Evolutionary conservation across 1,284 basidiomycete species (phyloP), one percentile per base, ranked within the genome.

Genomic region (Testicularia cyperi): DNA sequence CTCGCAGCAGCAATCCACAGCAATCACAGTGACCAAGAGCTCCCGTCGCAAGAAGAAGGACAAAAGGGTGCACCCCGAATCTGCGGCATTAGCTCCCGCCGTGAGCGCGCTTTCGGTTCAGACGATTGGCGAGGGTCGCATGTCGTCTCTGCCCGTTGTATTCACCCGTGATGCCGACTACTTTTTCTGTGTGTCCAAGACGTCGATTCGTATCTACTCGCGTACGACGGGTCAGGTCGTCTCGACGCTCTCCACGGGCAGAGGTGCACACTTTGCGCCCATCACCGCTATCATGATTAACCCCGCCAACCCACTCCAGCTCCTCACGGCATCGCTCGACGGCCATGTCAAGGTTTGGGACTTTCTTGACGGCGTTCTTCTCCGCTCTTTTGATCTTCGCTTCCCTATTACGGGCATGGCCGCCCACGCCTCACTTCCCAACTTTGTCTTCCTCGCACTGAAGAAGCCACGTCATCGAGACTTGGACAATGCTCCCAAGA

Each of bases 311-410:
- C 81, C 85, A 14, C 88, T 92, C 53, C 94, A 97, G 77, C 80
- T 97, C 46, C 84, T 96, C 65, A 91, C 90, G 8, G 85, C 85
- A 23, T 90, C 90, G 2, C 77, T 86, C 41, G 88, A 92, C 68
- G 94, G 92, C 10, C 83, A 82, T 20, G 78, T 97, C 62, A 85
- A 89, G 75, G 80, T 94, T 10, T 97, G 94, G 94, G 91, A 97
- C 78, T 94, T 88, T 76, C 80, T 94, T 39, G 92, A 96, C 58
- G 92, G 86, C 1, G 80, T 82, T 4, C 79, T 95, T 13, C 80
- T 96, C 44, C 84, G 86, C 57, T 61, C 52, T 8, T 54, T 75
- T 31, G 55, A 68, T 35, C 44, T 75, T 31, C 82, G 81, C 30
- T 83, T 86, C 48, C 84, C 89, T 5, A 86, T 95, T 60, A 82